Conservation (phyloP, 2,329 filamentous ascomycete species). For the Talaromyces sp. region DNA sequence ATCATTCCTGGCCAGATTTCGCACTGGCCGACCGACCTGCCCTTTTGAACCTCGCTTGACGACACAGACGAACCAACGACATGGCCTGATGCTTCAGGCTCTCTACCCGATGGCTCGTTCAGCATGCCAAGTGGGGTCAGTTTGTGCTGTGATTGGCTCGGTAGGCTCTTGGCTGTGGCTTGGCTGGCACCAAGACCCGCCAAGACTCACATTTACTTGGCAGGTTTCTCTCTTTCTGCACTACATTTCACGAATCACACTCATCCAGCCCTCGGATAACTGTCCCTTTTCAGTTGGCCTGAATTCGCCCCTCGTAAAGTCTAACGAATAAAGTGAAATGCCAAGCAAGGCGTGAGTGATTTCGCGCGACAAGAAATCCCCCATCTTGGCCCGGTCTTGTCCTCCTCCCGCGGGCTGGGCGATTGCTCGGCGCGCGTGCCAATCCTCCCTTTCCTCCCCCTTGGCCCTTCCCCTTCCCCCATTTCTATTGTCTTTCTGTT, state of each 20-base stretch:
- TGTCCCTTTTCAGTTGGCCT: background rate
- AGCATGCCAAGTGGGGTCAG: background rate
- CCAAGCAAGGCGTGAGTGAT: slow-evolving; percentile 21
- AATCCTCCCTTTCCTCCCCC: slow-evolving; percentile 20
- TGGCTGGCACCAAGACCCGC: slow-evolving; percentile 10
- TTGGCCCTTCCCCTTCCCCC: slow-evolving; percentile 9
- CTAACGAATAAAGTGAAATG: background rate
- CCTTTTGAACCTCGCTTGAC: background rate
- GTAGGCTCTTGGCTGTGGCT: slow-evolving; percentile 9
- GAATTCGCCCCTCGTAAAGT: slow-evolving; percentile 13
- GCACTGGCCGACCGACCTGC: background rate
- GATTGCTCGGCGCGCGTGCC: slow-evolving; percentile 32
- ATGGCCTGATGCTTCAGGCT: slow-evolving; percentile 4
- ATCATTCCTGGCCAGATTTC: background rate
- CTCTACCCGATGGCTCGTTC: background rate
- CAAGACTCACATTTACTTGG: slow-evolving; percentile 5
- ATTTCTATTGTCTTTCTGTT: slow-evolving; percentile 5
- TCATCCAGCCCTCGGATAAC: background rate
- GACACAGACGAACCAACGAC: background rate
- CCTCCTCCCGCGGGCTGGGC: slow-evolving; percentile 36
- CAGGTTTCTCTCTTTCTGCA: background rate
- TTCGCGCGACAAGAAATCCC: background rate
- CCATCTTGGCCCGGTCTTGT: slow-evolving; percentile 31
- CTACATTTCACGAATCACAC: background rate
- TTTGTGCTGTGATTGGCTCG: slow-evolving; percentile 5